These are phyloP conservation scores for Acanthamoeba divionensis DNA, from an alignment of 208 protist species.

Conservation along the genomic window DNA sequence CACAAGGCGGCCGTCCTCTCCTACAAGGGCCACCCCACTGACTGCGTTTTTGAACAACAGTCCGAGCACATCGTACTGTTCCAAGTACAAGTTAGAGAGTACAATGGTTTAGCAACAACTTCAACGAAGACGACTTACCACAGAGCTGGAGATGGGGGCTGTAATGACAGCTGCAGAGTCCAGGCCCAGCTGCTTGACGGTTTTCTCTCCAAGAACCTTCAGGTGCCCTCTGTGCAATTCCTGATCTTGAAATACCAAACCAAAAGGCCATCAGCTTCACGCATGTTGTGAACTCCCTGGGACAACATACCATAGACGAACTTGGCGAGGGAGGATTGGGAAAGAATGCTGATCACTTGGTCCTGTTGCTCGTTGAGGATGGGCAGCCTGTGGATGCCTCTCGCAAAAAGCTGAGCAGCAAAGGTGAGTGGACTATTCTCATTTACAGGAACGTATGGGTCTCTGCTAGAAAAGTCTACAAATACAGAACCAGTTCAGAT, in stretches of 20 bases:
- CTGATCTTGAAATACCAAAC: no score
- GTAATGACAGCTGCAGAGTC: neutral
- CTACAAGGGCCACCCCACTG: conserved; percentile 28
- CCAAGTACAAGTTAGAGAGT: neutral
- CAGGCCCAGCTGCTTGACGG: neutral
- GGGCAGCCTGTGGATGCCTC: conserved; percentile 33
- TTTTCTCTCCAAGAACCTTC: conserved; percentile 28
- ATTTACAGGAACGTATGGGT: conserved; percentile 29
- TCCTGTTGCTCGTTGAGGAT: conserved; percentile 14
- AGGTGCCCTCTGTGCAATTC: conserved; percentile 27
- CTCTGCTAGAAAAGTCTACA: conserved; percentile 11
- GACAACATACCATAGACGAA: no score
- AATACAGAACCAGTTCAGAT: neutral
- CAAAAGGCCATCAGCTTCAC: no score
- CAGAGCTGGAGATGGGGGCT: neutral
- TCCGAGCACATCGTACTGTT: neutral
- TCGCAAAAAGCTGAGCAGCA: neutral
- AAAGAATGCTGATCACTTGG: conserved; percentile 12
- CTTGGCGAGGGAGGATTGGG: neutral
- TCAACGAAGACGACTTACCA: neutral
- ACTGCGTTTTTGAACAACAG: neutral
- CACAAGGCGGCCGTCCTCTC: neutral
- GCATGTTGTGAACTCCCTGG: no score
- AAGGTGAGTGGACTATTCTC: conserved; percentile 8
- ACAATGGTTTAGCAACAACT: no score